phyloP scores from a whole-genome alignment of 2,329 filamentous ascomycete genomes.

The Trematosphaeria pertusa region DNA sequence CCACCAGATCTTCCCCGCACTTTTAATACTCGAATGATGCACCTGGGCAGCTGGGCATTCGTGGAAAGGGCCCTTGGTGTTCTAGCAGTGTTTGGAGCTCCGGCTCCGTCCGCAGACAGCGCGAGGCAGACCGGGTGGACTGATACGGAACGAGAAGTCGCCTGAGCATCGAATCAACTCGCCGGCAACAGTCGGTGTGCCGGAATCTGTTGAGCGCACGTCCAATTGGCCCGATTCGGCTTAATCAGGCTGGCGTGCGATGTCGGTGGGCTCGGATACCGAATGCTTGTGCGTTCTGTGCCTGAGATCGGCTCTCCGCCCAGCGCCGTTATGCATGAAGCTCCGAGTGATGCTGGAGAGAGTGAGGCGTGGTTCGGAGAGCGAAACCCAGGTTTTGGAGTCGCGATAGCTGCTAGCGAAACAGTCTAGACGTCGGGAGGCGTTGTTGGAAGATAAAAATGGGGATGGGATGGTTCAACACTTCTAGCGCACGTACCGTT shows the following conservation, averaged over 20 bases:
- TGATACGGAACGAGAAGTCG: too few relatives aligned
- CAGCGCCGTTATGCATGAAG: neutral
- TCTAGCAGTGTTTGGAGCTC: neutral
- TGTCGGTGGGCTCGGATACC: slow-evolving; percentile 15
- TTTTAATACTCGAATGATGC: slow-evolving; percentile 15
- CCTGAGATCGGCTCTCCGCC: slow-evolving; percentile 18
- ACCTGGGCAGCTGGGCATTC: slow-evolving; percentile 1
- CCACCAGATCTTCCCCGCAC: slow-evolving; percentile 21
- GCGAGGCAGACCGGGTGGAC: neutral
- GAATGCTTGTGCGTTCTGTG: slow-evolving; percentile 13
- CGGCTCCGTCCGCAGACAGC: neutral
- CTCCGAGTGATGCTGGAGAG: neutral
- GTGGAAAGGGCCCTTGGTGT: neutral
- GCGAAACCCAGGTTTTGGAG: slow-evolving; percentile 8
- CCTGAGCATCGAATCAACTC: too few relatives aligned
- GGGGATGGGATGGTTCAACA: neutral
- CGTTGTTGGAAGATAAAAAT: slow-evolving; percentile 1
- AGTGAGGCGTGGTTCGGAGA: neutral
- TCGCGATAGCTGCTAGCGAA: slow-evolving; percentile 2
- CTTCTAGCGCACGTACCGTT: too few relatives aligned
- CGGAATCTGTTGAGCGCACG: slow-evolving; percentile 13
- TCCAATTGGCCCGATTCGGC: slow-evolving; percentile 9
- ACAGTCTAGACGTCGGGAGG: neutral
- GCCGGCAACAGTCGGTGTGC: slow-evolving; percentile 26
- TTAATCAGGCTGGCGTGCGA: slow-evolving; percentile 9